phyloP scores from a whole-genome alignment of 2,329 filamentous ascomycete genomes.

The Beauveria pseudobassiana region DNA sequence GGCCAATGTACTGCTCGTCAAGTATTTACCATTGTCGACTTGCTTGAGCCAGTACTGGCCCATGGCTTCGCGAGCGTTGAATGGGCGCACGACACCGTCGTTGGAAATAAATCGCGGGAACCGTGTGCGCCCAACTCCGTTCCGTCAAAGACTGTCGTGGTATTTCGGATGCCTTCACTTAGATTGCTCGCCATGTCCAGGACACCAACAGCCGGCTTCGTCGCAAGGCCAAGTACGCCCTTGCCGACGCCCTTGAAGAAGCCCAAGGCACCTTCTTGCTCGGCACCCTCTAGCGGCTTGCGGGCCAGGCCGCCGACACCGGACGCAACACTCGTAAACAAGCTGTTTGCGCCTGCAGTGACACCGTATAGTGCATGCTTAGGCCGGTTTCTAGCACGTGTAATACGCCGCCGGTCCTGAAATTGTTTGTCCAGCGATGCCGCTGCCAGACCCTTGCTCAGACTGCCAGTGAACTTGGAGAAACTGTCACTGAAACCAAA shows the following conservation, averaged over 20 bases:
- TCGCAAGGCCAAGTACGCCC: conserved; percentile 86
- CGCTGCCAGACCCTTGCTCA: conserved; percentile 92
- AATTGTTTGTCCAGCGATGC: conserved; percentile 98
- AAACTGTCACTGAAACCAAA: conserved; percentile 93
- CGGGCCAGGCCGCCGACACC: conserved; percentile 89
- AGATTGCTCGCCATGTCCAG: conserved; percentile 96
- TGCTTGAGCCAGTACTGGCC: conserved; percentile 99
- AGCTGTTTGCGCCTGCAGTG: conserved; percentile 88
- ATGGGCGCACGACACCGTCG: conserved; percentile 90
- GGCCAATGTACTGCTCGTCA: conserved; percentile 94
- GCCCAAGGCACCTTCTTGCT: conserved; percentile 86
- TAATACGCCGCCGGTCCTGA: conserved; percentile 91
- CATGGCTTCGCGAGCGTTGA: conserved; percentile 88
- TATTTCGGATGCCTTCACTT: conserved; percentile 95
- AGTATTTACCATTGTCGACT: conserved; percentile 93
- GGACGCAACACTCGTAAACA: conserved; percentile 85
- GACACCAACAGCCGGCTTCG: conserved; percentile 92
- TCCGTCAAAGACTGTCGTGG: conserved; percentile 94
- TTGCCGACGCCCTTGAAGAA: conserved; percentile 99
- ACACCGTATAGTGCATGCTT: conserved; percentile 98
- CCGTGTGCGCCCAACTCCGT: conserved; percentile 88
- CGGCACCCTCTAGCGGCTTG: conserved; percentile 90
- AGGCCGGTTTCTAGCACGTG: conserved; percentile 82
- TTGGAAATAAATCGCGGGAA: conserved; percentile 84
- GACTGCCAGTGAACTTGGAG: conserved; percentile 93